Conservation (phyloP, 2,329 filamentous ascomycete genomes). For the Colletotrichum navitas region DNA sequence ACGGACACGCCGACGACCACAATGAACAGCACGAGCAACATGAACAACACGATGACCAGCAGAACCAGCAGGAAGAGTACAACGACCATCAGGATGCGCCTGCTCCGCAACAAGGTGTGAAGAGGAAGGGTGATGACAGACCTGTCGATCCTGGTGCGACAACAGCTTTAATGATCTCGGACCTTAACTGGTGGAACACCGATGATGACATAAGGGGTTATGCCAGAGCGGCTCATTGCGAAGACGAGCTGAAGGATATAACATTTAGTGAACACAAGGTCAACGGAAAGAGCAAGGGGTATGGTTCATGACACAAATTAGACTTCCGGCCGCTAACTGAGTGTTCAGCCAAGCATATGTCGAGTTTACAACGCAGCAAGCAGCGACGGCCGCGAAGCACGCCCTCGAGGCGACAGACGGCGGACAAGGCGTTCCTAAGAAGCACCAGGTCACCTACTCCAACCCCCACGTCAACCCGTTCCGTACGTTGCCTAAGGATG, state of each 20-base stretch:
- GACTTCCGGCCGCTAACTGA: slow-evolving; percentile 13
- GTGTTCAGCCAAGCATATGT: slow-evolving; percentile 78
- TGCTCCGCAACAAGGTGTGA: slow-evolving; percentile 65
- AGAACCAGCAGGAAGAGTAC: slow-evolving; percentile 47
- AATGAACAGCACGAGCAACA: slow-evolving; percentile 51
- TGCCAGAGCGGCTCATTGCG: slow-evolving; percentile 82
- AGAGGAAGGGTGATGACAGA: slow-evolving; percentile 72
- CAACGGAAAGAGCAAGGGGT: slow-evolving; percentile 99
- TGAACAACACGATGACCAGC: slow-evolving; percentile 52
- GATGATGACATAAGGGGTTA: slow-evolving; percentile 95
- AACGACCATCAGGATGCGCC: slow-evolving; percentile 46
- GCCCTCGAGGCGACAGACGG: slow-evolving; percentile 77
- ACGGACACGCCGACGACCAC: slow-evolving; percentile 51
- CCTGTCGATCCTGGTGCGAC: slow-evolving; percentile 71
- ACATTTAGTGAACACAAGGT: slow-evolving; percentile 99
- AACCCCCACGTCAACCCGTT: slow-evolving; percentile 86
- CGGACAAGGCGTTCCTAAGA: slow-evolving; percentile 71
- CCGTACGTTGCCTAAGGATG: slow-evolving; percentile 90
- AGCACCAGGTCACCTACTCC: slow-evolving; percentile 80
- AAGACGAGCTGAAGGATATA: slow-evolving; percentile 89
- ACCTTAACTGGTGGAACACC: slow-evolving; percentile 96
- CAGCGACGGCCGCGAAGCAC: slow-evolving; percentile 86
- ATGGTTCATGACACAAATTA: slow-evolving; percentile 50
- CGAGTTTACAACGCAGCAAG: slow-evolving; percentile 86
- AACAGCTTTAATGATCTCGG: slow-evolving; percentile 85